These are phyloP conservation scores for Trametopsis cervina DNA, from an alignment of 768 basidiomycete genomes.

Conservation along the genomic window DNA sequence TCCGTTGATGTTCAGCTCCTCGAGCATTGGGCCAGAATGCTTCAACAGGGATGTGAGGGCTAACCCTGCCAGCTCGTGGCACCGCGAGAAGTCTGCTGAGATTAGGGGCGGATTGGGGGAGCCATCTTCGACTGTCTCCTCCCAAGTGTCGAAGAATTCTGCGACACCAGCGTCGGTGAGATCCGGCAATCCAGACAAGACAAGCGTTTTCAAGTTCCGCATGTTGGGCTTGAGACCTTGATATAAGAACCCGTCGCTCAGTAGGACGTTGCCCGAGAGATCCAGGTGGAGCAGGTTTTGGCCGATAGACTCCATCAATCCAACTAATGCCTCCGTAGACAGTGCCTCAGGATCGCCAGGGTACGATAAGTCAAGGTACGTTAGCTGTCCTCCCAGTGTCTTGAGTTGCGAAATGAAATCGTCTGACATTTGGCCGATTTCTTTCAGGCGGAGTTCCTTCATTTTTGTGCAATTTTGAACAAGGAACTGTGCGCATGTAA, in stretches of 20 bases:
- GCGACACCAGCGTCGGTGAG: conserved; percentile 69
- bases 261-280: conserved; percentile 59
- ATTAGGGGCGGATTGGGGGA: conserved; percentile 40
- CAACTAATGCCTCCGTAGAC: conserved; percentile 47
- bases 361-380: conserved; percentile 62
- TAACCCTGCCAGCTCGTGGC: conserved; percentile 40
- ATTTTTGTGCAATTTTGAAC: conserved; percentile 48
- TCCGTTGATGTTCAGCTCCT: conserved; percentile 66
- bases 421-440: conserved; percentile 67
- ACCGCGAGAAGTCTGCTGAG: conserved; percentile 56
- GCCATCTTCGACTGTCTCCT: conserved; percentile 10
- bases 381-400: conserved; percentile 37
- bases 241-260: conserved; percentile 55
- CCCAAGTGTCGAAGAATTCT: conserved; percentile 58
- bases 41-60: conserved; percentile 58
- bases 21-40: conserved; percentile 58
- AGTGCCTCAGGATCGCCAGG: conserved; percentile 41
- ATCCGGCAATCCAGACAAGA: conserved; percentile 46
- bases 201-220: conserved; percentile 42
- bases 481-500: conserved; percentile 55
- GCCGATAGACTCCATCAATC: conserved; percentile 51
- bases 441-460: conserved; percentile 68
- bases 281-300: conserved; percentile 50
- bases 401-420: conserved; percentile 51
- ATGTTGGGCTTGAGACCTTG: conserved; percentile 51